These are phyloP conservation scores for Fusarium graminum DNA, from an alignment of 2,329 filamentous ascomycete species.

Conservation along the genomic window DNA sequence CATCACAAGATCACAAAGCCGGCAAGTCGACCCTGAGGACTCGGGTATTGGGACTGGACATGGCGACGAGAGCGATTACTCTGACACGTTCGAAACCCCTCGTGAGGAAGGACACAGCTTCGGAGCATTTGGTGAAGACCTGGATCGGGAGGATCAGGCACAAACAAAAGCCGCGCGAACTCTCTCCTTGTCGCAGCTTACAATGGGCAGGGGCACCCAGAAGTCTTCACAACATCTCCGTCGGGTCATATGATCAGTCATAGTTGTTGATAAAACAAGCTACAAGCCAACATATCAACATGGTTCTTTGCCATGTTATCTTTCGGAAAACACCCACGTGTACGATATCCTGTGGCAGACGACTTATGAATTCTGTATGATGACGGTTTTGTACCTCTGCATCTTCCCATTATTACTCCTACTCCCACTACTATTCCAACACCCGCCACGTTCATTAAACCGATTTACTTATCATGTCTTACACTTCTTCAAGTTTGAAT, in stretches of 20 bases:
- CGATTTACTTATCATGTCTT: constrained; percentile 26
- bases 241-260: constrained; percentile 44
- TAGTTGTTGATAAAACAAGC: background rate
- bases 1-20: constrained; percentile 32
- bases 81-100: constrained; percentile 67
- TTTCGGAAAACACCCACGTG: constrained; percentile 23
- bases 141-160: constrained; percentile 56
- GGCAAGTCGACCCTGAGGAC: constrained; percentile 52
- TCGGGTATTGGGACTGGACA: constrained; percentile 54
- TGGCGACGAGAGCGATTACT: constrained; percentile 59
- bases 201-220: constrained; percentile 54
- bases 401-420: constrained; percentile 1
- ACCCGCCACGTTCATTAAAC: constrained; percentile 31
- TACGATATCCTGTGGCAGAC: constrained; percentile 32
- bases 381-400: constrained; percentile 21
- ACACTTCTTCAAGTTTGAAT: constrained; percentile 3
- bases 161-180: constrained; percentile 71
- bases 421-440: background rate
- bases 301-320: background rate
- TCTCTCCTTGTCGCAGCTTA: constrained; percentile 73
- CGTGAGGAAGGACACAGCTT: constrained; percentile 60
- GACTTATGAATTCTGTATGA: constrained; percentile 39
- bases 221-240: constrained; percentile 42
- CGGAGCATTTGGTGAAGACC: constrained; percentile 59
- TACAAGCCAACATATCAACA: background rate